These are phyloP conservation scores for Trichoderma virens DNA, from an alignment of 495 filamentous ascomycete genomes.

Conservation along the genomic window DNA sequence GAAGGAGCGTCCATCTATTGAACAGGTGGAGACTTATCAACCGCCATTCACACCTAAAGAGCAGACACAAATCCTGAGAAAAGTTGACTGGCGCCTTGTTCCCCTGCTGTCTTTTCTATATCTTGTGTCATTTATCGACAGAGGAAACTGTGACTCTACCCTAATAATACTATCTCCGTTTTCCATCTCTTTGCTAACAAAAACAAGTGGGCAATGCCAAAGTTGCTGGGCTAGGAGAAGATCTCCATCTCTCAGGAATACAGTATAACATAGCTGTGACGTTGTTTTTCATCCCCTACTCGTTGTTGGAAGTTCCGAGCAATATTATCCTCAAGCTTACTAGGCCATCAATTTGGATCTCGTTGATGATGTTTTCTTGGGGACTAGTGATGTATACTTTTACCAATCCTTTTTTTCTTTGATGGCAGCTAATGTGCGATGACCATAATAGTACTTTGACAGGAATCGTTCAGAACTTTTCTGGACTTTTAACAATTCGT, in stretches of 20 bases:
- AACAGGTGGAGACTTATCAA: not conserved
- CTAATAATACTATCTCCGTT: not conserved
- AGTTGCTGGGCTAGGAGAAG: constrained; percentile 51
- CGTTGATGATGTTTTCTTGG: constrained; percentile 74
- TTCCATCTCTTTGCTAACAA: not conserved
- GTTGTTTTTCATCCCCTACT: constrained; percentile 92
- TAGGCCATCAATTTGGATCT: constrained; percentile 74
- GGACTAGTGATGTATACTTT: constrained; percentile 52
- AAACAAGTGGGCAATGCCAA: constrained; percentile 39
- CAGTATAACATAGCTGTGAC: constrained; percentile 73
- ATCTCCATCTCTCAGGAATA: constrained; percentile 51
- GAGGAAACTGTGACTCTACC: not conserved
- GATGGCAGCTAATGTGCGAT: not conserved
- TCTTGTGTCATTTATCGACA: not conserved
- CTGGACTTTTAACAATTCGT: constrained; percentile 69
- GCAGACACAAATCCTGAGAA: constrained; percentile 13
- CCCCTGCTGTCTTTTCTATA: not conserved
- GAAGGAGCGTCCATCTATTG: not conserved
- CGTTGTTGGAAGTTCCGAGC: constrained; percentile 79
- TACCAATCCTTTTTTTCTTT: not conserved
- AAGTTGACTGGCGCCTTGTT: constrained; percentile 5
- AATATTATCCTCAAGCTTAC: constrained; percentile 83
- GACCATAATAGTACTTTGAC: constrained; percentile 44
- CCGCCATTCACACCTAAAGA: not conserved
- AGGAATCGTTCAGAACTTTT: constrained; percentile 70